Evolutionary conservation across 108 stramenopile species (phyloP).

Genomic region (Fragilariopsis cylindrus): DNA sequence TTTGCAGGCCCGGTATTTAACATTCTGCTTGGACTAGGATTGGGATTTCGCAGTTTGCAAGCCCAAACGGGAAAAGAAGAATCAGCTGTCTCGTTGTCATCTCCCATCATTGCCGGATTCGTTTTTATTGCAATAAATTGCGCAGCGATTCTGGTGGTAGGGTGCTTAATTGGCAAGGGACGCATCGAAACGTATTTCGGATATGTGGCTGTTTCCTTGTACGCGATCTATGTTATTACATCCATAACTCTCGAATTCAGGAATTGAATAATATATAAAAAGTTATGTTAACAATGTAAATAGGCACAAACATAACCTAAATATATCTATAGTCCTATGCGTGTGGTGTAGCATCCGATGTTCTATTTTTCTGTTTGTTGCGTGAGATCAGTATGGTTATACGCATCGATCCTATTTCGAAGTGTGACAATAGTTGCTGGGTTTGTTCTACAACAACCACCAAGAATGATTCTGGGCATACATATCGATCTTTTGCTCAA

Average conservation of each 20-base stretch:
- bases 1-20: constrained; percentile 98
- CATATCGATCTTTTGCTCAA: background rate
- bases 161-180: constrained; percentile 41
- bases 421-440: constrained; percentile 46
- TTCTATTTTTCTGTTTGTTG: background rate
- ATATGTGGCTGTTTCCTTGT: constrained; percentile 48
- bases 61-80: constrained; percentile 37
- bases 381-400: background rate
- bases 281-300: background rate
- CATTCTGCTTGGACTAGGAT: constrained; percentile 79
- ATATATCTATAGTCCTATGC: too few species aligned
- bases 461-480: constrained; percentile 39
- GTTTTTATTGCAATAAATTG: constrained; percentile 70
- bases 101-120: constrained; percentile 64
- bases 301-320: background rate
- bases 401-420: constrained; percentile 35
- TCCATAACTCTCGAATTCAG: constrained; percentile 40
- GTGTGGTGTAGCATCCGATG: too few species aligned
- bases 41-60: constrained; percentile 62
- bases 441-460: constrained; percentile 65
- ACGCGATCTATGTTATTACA: constrained; percentile 42
- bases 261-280: background rate
- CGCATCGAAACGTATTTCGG: constrained; percentile 69
- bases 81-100: constrained; percentile 42
- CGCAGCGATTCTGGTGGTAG: constrained; percentile 46